Evolutionary conservation across 352 stramenopile genomes (phyloP).

Genomic region (Nannochloropsis limnetica): DNA sequence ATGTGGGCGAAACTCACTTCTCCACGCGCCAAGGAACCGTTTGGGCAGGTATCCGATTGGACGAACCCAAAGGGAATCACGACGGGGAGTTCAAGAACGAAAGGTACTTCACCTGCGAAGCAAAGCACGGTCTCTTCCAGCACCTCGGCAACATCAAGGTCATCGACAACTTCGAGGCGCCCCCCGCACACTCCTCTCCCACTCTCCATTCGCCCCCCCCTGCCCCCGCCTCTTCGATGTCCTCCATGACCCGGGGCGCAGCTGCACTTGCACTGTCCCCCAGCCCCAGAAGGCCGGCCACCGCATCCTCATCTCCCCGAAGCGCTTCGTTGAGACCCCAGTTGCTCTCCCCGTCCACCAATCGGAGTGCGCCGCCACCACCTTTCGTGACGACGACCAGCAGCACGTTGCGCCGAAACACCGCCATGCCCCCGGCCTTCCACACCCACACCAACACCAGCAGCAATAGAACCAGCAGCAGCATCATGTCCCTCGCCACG

Average conservation of each 20-base stretch:
- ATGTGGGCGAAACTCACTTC: background rate
- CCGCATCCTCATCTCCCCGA: background rate
- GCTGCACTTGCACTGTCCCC: background rate
- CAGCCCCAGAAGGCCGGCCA: background rate
- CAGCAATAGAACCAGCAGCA: background rate
- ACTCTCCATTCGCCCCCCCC: background rate
- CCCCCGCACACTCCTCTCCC: background rate
- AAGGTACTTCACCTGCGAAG: background rate
- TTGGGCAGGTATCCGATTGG: background rate
- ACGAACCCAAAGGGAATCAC: background rate
- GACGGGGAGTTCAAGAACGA: background rate
- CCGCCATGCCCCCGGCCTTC: background rate
- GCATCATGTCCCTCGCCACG: background rate
- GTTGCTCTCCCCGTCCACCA: background rate
- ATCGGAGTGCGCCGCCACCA: too few relatives aligned
- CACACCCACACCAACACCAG: background rate
- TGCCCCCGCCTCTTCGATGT: background rate
- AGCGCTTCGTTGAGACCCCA: background rate
- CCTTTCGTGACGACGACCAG: too few relatives aligned
- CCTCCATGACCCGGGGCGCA: background rate
- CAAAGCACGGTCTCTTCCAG: slow-evolving; percentile 7
- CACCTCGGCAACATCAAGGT: background rate
- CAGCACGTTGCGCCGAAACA: background rate
- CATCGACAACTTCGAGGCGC: background rate
- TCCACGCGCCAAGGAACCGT: background rate